phyloP scores from a whole-genome alignment of 2,329 filamentous ascomycete genomes.

The Scedosporium boydii region DNA sequence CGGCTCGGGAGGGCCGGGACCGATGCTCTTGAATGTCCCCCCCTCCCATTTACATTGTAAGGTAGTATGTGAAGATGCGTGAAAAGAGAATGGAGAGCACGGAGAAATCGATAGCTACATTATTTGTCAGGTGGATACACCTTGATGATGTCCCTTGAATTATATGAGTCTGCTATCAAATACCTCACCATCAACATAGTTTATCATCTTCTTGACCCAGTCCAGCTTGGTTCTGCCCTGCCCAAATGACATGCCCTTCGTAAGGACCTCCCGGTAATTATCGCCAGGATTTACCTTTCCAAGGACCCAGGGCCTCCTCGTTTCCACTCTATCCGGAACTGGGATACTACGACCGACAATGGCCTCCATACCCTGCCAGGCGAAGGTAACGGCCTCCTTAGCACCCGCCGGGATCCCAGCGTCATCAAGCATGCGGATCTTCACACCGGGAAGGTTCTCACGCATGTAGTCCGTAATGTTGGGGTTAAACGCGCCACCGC shows the following conservation, averaged over 20 bases:
- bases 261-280: conserved; percentile 45
- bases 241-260: conserved; percentile 41
- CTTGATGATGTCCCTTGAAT: too few relatives aligned
- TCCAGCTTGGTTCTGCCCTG: conserved; percentile 28
- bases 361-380: conserved; percentile 52
- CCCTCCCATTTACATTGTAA: too few relatives aligned
- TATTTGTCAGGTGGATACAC: too few relatives aligned
- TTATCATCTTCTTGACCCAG: conserved; percentile 40
- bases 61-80: too few relatives aligned
- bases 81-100: too few relatives aligned
- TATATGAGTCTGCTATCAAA: conserved; percentile 23
- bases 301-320: conserved; percentile 37
- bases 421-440: conserved; percentile 45
- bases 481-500: conserved; percentile 46
- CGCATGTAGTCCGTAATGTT: conserved; percentile 46
- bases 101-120: too few relatives aligned
- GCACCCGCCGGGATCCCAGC: conserved; percentile 46
- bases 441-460: conserved; percentile 33
- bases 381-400: conserved; percentile 46
- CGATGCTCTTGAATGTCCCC: too few relatives aligned
- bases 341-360: conserved; percentile 44
- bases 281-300: conserved; percentile 44
- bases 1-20: too few relatives aligned
- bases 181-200: conserved; percentile 35
- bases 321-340: conserved; percentile 43